Conservation (phyloP, 192 early-diverging fungal genomes). For the Mortierella hygrophila region DNA sequence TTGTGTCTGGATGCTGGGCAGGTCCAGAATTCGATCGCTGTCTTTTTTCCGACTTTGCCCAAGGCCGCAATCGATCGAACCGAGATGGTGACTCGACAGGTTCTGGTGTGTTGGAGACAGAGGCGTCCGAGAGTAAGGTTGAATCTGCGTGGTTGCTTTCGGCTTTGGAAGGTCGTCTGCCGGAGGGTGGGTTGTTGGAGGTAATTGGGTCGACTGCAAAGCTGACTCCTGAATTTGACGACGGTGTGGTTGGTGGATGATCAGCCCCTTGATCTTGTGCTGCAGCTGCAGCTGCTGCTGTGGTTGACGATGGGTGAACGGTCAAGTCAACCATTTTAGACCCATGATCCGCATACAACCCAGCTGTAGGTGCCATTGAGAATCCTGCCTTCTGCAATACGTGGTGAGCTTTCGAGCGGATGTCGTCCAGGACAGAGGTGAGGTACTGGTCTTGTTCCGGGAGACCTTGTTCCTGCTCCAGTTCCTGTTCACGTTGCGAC, state of each 20-base stretch:
- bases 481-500: not conserved
- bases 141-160: not conserved
- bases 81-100: not conserved
- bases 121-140: not conserved
- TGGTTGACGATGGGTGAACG: conserved; percentile 15
- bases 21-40: conserved; percentile 46
- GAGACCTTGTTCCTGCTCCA: conserved; percentile 4
- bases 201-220: conserved; percentile 3
- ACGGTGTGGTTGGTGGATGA: not conserved
- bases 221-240: conserved; percentile 11
- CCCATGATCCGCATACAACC: conserved; percentile 32
- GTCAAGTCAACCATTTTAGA: conserved; percentile 27
- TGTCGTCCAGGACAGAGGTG: conserved; percentile 35
- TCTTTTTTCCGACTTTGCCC: conserved; percentile 21
- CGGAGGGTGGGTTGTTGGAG: conserved; percentile 4
- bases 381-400: conserved; percentile 41
- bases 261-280: not conserved
- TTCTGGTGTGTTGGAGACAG: not conserved
- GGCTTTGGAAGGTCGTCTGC: conserved; percentile 21
- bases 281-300: not conserved
- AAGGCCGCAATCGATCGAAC: conserved; percentile 23
- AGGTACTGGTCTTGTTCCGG: conserved; percentile 21
- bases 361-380: conserved; percentile 38
- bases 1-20: conserved; percentile 25
- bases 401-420: conserved; percentile 32